A percentile compares a stretch with the other conserved stretches of the same genome.
These are phyloP conservation scores for Croton laevigatus DNA, from an alignment of 441 rosid genomes.

Conservation along the genomic window DNA sequence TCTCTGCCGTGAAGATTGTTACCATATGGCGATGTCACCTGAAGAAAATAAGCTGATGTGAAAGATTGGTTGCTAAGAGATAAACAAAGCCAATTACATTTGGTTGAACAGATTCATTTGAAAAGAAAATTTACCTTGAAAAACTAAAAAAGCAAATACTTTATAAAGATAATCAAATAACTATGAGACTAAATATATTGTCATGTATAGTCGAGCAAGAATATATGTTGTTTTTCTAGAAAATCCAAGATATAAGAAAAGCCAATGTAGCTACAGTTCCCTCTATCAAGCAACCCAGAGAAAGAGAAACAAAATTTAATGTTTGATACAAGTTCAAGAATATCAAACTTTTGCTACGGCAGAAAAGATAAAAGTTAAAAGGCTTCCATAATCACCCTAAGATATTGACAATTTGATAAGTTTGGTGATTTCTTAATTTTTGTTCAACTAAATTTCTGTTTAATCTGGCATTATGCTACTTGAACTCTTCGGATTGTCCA, in stretches of 20 bases:
- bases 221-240: background rate
- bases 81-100: background rate
- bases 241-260: background rate
- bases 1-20: conserved; percentile 61
- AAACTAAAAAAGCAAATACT: background rate
- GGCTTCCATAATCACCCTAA: background rate
- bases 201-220: background rate
- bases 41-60: conserved; percentile 11
- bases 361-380: background rate
- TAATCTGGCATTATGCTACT: background rate
- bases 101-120: background rate
- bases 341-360: background rate
- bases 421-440: background rate
- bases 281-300: background rate
- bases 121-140: background rate
- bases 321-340: conserved; percentile 1
- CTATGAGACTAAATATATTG: background rate
- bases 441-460: background rate
- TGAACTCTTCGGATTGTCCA: background rate
- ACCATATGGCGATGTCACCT: conserved; percentile 92
- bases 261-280: background rate
- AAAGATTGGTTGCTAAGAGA: background rate
- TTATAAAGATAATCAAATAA: background rate
- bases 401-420: background rate
- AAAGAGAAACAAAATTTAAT: background rate